A percentile compares a stretch with the other conserved stretches of the same genome.
phyloP scores from a whole-genome alignment of 345 rosid species.

The Murraya koenigii region DNA sequence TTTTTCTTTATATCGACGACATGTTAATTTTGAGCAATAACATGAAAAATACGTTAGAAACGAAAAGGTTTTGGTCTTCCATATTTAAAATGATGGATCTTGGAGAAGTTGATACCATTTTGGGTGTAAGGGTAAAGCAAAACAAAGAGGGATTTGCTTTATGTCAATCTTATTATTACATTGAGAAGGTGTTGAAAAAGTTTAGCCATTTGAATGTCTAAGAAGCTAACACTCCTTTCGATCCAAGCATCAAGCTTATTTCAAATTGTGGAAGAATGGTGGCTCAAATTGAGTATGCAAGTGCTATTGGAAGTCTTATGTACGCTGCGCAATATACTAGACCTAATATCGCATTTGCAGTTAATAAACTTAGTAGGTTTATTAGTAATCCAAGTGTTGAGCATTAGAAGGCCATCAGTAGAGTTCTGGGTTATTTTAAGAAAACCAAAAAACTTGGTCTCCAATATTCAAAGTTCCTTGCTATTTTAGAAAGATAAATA shows the following conservation, averaged over 20 bases:
- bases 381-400: background rate
- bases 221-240: no score
- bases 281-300: no score
- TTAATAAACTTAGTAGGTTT: no score
- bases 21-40: background rate
- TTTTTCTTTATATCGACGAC: background rate
- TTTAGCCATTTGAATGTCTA: no score
- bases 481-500: background rate
- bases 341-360: no score
- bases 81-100: background rate
- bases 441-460: background rate
- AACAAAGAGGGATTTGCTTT: background rate
- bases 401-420: background rate
- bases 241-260: no score
- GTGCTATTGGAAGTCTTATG: no score
- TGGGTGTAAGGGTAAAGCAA: background rate
- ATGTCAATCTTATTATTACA: background rate
- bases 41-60: background rate
- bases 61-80: background rate
- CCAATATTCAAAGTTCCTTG: background rate
- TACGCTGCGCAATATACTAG: no score
- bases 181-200: no score
- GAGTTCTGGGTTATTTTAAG: background rate
- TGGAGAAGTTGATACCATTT: background rate
- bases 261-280: no score